A percentile compares a stretch with the other conserved stretches of the same genome.
phyloP scores from a whole-genome alignment of 345 rosid genomes.

The Gynandropsis gynandra region DNA sequence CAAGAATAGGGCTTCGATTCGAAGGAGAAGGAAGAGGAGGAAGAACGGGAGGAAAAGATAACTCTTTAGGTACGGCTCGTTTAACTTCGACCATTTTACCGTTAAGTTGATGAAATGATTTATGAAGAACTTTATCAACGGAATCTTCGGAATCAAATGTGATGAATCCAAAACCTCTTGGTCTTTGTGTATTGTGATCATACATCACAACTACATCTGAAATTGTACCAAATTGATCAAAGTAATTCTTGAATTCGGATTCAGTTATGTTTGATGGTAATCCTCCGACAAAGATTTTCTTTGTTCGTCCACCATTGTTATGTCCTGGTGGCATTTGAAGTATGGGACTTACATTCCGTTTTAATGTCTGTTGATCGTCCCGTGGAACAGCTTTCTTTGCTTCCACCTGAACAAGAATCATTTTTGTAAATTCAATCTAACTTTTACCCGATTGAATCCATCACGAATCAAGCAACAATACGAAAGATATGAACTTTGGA shows the following conservation, averaged over 20 bases:
- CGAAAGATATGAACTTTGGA: no score
- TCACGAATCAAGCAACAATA: background rate
- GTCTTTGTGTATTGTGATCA: slow-evolving; percentile 96
- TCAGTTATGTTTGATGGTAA: slow-evolving; percentile 66
- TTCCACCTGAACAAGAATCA: slow-evolving; percentile 53
- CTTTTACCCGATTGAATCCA: background rate
- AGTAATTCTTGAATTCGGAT: slow-evolving; percentile 70
- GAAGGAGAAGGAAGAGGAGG: no score
- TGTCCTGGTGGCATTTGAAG: slow-evolving; percentile 32
- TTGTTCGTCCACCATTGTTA: slow-evolving; percentile 50
- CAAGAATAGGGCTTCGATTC: slow-evolving; percentile 60
- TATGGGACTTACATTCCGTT: slow-evolving; percentile 40
- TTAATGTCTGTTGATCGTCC: slow-evolving; percentile 72
- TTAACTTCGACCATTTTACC: slow-evolving; percentile 99
- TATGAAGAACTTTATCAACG: slow-evolving; percentile 78
- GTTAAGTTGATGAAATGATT: slow-evolving; percentile 88
- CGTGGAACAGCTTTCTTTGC: slow-evolving; percentile 95
- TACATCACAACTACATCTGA: slow-evolving; percentile 96
- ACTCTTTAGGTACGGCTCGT: slow-evolving; percentile 94
- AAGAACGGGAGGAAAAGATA: slow-evolving; percentile 34
- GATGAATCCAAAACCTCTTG: slow-evolving; percentile 98
- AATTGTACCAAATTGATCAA: slow-evolving; percentile 78
- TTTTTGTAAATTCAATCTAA: background rate
- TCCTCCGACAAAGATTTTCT: slow-evolving; percentile 92
- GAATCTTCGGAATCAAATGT: slow-evolving; percentile 91